A percentile compares a stretch with the other conserved stretches of the same genome.
Conservation (phyloP, 805 yeast genomes). For the Zygosaccharomyces siamensis region DNA sequence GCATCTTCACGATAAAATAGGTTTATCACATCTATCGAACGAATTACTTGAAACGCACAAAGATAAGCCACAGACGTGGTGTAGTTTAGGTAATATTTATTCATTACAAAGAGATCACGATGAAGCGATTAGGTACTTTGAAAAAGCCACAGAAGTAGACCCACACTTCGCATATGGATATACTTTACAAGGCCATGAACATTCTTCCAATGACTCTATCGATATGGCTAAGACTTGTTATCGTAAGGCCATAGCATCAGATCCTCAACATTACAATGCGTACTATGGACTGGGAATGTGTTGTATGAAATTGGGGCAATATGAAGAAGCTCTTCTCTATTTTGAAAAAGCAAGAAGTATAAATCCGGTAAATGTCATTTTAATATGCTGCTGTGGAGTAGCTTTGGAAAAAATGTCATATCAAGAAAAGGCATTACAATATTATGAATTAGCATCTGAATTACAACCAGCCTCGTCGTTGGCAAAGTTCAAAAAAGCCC, state of each 20-base stretch:
- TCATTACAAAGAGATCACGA: slow-evolving; percentile 80
- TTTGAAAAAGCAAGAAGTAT: slow-evolving; percentile 82
- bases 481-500: slow-evolving; percentile 85
- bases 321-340: slow-evolving; percentile 76
- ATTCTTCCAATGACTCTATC: slow-evolving; percentile 79
- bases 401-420: slow-evolving; percentile 74
- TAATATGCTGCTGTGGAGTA: slow-evolving; percentile 92
- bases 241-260: slow-evolving; percentile 69
- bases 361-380: slow-evolving; percentile 84
- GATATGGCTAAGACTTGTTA: slow-evolving; percentile 84
- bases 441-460: slow-evolving; percentile 76
- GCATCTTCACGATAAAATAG: slow-evolving; percentile 82
- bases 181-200: slow-evolving; percentile 92
- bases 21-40: slow-evolving; percentile 74
- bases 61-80: slow-evolving; percentile 82
- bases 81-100: slow-evolving; percentile 82
- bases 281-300: slow-evolving; percentile 96
- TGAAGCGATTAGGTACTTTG: slow-evolving; percentile 84
- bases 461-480: slow-evolving; percentile 82
- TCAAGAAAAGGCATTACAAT: slow-evolving; percentile 66
- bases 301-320: slow-evolving; percentile 78
- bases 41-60: slow-evolving; percentile 66
- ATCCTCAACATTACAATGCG: slow-evolving; percentile 86
- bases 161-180: slow-evolving; percentile 78
- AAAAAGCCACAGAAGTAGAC: slow-evolving; percentile 66